Evolutionary conservation across 73 alveolate species (phyloP), one percentile per base, ranked within the genome.

Genomic region (Blepharisma japonicum): DNA sequence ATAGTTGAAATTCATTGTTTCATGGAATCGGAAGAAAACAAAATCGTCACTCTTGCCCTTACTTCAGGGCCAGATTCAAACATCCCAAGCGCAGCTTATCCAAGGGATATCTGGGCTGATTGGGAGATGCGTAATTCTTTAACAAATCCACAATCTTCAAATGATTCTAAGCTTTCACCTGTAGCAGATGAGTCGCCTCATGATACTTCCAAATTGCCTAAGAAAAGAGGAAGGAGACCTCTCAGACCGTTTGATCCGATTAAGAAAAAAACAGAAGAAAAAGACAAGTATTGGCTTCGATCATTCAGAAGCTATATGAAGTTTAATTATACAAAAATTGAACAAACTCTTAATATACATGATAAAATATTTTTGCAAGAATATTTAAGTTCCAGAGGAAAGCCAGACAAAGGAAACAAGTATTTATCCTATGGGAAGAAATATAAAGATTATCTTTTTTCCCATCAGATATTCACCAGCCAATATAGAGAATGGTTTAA

Each of bases 231-330:
- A 8, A n/a, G 74, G 11, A 61, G 23, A 5, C 74, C 74, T 11
- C 14, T 61, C 5, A n/a, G 74, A 18, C 74, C 74, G 5, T 14
- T 14, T 61, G 74, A 61, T 25, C 74, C 74, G 46, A 61, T 61
- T 25, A 61, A 61, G 74, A 61, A 61, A 25, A 61, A 61, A 25
- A 61, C 74, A 8, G 74, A 61, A 61, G 74, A 61, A 61, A 61
- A 61, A 61, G 74, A 61, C 74, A 61, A 61, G 47, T 61, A 61
- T 25, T 61, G 74, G 74, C 74, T 61, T 9, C 39, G 74, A 25
- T 8, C 18, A 9, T 61, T 61, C 74, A n/a, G 74, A 61, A 39
- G 74, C 5, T 61, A 61, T 25, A 61, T 61, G 74, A 61, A 61
- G 23, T 8, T 11, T 9, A n/a, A 25, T 8, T 61, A 61, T 39